Conservation (phyloP, 805 yeast species). For the Diddensiella caesifluorescens region DNA sequence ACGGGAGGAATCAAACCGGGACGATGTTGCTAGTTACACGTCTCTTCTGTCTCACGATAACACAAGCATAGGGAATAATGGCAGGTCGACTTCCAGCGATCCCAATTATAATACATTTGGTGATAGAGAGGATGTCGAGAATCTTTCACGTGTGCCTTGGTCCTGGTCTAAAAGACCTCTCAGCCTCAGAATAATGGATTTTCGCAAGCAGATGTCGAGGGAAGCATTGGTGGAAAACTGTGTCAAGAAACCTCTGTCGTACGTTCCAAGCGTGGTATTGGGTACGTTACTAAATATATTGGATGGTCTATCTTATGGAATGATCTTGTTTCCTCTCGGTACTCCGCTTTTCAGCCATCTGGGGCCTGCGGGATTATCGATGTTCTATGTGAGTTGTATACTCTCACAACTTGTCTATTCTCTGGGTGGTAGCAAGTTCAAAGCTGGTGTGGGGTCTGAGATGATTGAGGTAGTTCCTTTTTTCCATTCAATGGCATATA, state of each 20-base stretch:
- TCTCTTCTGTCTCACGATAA: no score
- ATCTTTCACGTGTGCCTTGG: no score
- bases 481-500: slow-evolving; percentile 88
- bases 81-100: no score
- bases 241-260: slow-evolving; percentile 36
- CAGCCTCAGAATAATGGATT: not conserved
- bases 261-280: slow-evolving; percentile 74
- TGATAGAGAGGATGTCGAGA: not conserved
- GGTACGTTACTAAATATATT: slow-evolving; percentile 82
- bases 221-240: not conserved
- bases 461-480: slow-evolving; percentile 99
- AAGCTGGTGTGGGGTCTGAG: slow-evolving; percentile 91
- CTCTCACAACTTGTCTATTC: slow-evolving; percentile 85
- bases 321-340: slow-evolving; percentile 93
- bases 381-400: slow-evolving; percentile 91
- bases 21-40: no score
- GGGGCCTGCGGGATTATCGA: slow-evolving; percentile 86
- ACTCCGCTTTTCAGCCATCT: slow-evolving; percentile 68
- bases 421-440: slow-evolving; percentile 84
- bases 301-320: slow-evolving; percentile 93
- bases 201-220: not conserved
- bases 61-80: no score
- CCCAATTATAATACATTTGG: not conserved
- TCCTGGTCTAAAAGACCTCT: not conserved
- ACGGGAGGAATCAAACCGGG: no score